A percentile compares a stretch with the other conserved stretches of the same genome.
Evolutionary conservation across 176 grass and related monocot genomes (phyloP).

Genomic region (Musa troglodytarum): DNA sequence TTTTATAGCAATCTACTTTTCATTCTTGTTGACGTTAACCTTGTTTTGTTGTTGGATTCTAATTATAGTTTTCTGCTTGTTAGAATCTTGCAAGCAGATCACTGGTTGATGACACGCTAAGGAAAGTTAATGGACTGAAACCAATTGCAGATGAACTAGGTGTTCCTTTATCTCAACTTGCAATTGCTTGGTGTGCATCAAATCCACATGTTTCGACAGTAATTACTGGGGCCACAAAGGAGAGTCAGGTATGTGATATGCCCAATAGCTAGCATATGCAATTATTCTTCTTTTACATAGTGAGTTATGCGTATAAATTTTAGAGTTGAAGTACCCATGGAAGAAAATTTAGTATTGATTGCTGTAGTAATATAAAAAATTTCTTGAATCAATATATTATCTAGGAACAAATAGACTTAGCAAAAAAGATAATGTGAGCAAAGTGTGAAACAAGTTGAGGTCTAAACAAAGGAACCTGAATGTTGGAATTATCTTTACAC

Average conservation of each 20-base stretch:
- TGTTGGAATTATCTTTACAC: no score
- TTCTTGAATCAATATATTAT: no score
- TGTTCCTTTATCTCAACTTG: slow-evolving; percentile 72
- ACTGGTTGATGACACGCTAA: slow-evolving; percentile 69
- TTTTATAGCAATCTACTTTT: neutral
- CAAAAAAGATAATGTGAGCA: no score
- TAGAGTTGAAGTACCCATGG: neutral
- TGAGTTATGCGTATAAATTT: neutral
- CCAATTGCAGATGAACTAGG: slow-evolving; percentile 74
- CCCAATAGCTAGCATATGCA: neutral
- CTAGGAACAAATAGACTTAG: no score
- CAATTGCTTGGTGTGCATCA: slow-evolving; percentile 91
- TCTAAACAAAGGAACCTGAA: no score
- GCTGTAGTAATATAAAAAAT: no score
- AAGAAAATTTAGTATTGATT: no score
- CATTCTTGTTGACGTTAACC: neutral
- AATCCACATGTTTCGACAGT: slow-evolving; percentile 92
- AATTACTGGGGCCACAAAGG: slow-evolving; percentile 95
- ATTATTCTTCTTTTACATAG: neutral
- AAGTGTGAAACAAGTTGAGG: no score
- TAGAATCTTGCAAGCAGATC: slow-evolving; percentile 90
- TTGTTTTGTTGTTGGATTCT: neutral
- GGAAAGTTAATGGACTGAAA: slow-evolving; percentile 82
- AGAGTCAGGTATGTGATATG: slow-evolving; percentile 63
- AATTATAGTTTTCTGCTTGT: slow-evolving; percentile 2